Evolutionary conservation across 2,329 filamentous ascomycete genomes (phyloP).

Genomic region (Xenoacremonium recifei): DNA sequence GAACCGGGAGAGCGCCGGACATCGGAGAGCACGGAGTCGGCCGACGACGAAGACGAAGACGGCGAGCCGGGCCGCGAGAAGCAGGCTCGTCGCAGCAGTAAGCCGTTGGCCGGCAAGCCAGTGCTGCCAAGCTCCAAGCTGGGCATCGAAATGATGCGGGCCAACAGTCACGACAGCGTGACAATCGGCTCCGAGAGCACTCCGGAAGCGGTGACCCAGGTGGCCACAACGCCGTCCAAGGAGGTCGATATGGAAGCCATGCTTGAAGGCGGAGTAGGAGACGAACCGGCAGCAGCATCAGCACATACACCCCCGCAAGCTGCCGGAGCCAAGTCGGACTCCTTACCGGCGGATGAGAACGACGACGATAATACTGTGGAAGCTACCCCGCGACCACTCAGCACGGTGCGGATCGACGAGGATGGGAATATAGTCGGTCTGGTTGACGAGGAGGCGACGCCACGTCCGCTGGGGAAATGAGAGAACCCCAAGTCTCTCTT

Average conservation of each 20-base stretch:
- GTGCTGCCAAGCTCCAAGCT: slow-evolving; percentile 79
- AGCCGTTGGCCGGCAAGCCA: slow-evolving; percentile 42
- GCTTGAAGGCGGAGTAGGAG: slow-evolving; percentile 17
- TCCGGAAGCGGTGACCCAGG: slow-evolving; percentile 51
- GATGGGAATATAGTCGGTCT: no score
- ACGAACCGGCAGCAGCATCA: slow-evolving; percentile 1
- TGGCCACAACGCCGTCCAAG: slow-evolving; percentile 47
- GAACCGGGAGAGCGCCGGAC: slow-evolving; percentile 72
- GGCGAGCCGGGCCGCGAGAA: slow-evolving; percentile 54
- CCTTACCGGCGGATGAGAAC: slow-evolving; percentile 8
- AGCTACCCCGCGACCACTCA: slow-evolving; percentile 43
- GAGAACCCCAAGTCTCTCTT: no score
- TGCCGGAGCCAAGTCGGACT: slow-evolving; percentile 10
- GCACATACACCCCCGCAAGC: slow-evolving; percentile 27
- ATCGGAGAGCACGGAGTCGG: slow-evolving; percentile 76
- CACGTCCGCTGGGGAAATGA: slow-evolving; percentile 33
- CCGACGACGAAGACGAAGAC: slow-evolving; percentile 94
- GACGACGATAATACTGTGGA: slow-evolving; percentile 31
- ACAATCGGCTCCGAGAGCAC: slow-evolving; percentile 50
- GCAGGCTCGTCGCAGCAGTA: slow-evolving; percentile 47
- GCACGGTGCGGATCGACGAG: slow-evolving; percentile 10
- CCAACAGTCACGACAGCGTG: slow-evolving; percentile 87
- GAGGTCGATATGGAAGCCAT: slow-evolving; percentile 33
- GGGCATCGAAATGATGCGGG: slow-evolving; percentile 96
- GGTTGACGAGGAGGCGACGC: slow-evolving; percentile 39